Base-by-base conservation (phyloP, 2,329 filamentous ascomycete species). In the Coleophoma eucalyptorum region DNA sequence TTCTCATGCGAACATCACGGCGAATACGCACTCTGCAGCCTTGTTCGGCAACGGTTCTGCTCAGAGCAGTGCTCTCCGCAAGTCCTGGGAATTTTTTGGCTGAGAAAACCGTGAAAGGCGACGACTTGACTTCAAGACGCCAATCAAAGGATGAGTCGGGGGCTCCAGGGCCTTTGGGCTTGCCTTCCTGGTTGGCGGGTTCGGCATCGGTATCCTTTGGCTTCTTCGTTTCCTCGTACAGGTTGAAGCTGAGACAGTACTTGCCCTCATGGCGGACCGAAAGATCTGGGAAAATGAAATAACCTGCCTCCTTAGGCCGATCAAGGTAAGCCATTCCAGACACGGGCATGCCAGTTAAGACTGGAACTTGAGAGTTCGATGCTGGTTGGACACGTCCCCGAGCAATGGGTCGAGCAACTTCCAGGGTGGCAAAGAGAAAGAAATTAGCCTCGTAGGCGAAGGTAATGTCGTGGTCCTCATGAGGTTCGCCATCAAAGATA, bases 41-140 rank as follows among this genome's bases (percentile, higher is more conserved):
- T 71, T 99, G 94, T 69, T 99, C 93, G 16, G 93, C 92, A 41
- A 99, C 91, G 34, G 90, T 87, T 55, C 92, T 87, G 71, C 92
- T 97, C 46, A 97, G 76, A 12, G 81, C 76, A 0, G 94, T 99
- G 72, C 91, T 97, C 68, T 94, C 90, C 42, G 89, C 87, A 52
- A 97, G 75, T 16, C 93, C 94, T 15, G 94, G 94, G 73, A 99
- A 99, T 74, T 97, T 97, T 84, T 97, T 99, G 47, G 94, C 94
- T 62, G 92, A 97, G 74, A 81, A 97, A 40, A 97, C 94, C 45
- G 83, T 85, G 68, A 99, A 97, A 0, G 89, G 84, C 12, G 79
- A 73, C 0, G 94, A 96, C 75, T 93, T 91, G 62, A 97, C 88
- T 68, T 96, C 90, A 72, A 97, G 82, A 49, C 92, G 82, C 73